These are phyloP conservation scores for Erucastrum elatum DNA, from an alignment of 345 rosid species.

Conservation along the genomic window DNA sequence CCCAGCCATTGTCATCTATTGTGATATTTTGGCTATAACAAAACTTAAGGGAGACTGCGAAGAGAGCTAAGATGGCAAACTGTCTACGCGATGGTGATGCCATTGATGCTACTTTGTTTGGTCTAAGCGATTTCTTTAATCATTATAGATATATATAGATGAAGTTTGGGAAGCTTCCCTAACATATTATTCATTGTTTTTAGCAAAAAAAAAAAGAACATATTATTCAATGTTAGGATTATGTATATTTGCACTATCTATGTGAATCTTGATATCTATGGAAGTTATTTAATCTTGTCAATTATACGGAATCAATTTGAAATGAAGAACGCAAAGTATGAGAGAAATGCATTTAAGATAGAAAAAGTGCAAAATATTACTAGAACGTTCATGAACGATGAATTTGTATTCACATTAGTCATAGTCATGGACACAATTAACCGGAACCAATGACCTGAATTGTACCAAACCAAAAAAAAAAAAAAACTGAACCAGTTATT, in stretches of 20 bases:
- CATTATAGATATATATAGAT: neutral
- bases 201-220: too few relatives aligned
- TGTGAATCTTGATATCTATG: neutral
- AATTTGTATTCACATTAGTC: too few relatives aligned
- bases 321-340: neutral
- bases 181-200: neutral
- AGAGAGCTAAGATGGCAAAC: slow-evolving; percentile 7
- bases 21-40: slow-evolving; percentile 25
- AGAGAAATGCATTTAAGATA: too few relatives aligned
- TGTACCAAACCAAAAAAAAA: neutral
- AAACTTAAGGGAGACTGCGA: slow-evolving; percentile 6
- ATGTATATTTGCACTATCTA: neutral
- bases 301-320: neutral
- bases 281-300: neutral
- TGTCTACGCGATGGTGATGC: neutral
- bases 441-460: neutral
- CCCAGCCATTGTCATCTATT: slow-evolving; percentile 28
- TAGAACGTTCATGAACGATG: neutral
- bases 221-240: neutral
- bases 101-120: slow-evolving; percentile 19
- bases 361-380: too few relatives aligned
- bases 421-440: neutral
- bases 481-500: neutral
- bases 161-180: neutral
- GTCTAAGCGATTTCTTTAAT: neutral